Evolutionary conservation across 2,329 filamentous ascomycete species (phyloP).

Genomic region (Parastagonospora avenae): DNA sequence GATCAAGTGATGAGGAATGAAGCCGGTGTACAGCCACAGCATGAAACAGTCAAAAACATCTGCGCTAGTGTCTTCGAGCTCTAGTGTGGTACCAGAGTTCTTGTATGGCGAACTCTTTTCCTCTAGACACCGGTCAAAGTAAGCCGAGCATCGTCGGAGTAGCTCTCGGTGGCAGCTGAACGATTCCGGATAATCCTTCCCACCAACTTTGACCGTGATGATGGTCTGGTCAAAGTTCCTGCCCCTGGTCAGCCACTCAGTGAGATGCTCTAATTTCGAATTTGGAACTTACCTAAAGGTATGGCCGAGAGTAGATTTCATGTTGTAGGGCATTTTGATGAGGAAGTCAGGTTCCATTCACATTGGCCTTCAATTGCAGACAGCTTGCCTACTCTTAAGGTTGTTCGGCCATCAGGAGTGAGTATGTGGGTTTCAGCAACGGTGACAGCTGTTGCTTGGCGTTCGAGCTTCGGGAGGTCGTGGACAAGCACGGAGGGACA

Average conservation of each 20-base stretch:
- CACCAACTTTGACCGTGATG: conserved; percentile 41
- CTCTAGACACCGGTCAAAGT: conserved; percentile 39
- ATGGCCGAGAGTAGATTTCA: conserved; percentile 42
- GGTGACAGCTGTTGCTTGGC: conserved; percentile 26
- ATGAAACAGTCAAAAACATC: conserved; percentile 47
- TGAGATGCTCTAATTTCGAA: neutral
- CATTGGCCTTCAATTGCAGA: conserved; percentile 10
- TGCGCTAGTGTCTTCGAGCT: conserved; percentile 41
- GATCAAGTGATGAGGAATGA: conserved; percentile 44
- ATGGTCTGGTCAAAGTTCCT: conserved; percentile 47
- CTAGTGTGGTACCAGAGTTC: conserved; percentile 29
- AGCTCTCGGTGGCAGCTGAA: conserved; percentile 44
- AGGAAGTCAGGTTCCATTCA: conserved; percentile 42
- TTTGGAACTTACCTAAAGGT: conserved; percentile 34
- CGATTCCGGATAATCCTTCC: conserved; percentile 37
- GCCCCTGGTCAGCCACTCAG: conserved; percentile 17
- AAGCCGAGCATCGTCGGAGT: conserved; percentile 38
- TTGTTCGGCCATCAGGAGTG: conserved; percentile 1
- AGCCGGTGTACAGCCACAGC: conserved; percentile 45
- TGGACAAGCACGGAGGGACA: too few species aligned
- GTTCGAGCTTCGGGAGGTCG: conserved; percentile 17
- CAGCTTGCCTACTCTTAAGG: conserved; percentile 10
- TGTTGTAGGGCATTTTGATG: conserved; percentile 44
- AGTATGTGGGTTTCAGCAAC: conserved; percentile 22
- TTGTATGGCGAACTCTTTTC: conserved; percentile 43